Conservation (phyloP, 306 rosid genomes). For the Quercus bicolor region DNA sequence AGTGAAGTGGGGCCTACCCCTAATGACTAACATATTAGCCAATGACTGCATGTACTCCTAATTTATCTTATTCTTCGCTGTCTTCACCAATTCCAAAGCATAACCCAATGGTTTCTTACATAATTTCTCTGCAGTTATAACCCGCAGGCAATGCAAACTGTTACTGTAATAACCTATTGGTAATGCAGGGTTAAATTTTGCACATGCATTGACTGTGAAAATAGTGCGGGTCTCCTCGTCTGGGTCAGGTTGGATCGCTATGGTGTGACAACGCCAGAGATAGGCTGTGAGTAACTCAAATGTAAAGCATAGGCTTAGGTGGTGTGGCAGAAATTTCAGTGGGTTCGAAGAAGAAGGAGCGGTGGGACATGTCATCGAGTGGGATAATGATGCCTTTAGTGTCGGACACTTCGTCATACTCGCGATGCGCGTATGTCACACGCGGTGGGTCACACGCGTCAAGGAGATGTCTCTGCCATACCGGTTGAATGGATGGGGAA, state of each 20-base stretch:
- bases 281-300: constrained; percentile 28
- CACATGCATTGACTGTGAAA: neutral
- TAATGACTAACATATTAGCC: constrained; percentile 34
- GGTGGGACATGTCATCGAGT: neutral
- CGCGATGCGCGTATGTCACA: constrained; percentile 13
- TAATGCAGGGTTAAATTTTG: neutral
- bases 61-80: constrained; percentile 1
- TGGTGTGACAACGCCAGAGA: constrained; percentile 23
- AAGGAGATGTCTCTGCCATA: constrained; percentile 31
- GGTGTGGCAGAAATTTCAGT: constrained; percentile 9
- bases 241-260: neutral
- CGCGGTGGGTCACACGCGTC: constrained; percentile 22
- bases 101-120: constrained; percentile 7
- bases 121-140: neutral
- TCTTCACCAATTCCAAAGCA: constrained; percentile 28
- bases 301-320: constrained; percentile 5
- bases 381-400: neutral
- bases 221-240: neutral
- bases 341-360: constrained; percentile 20
- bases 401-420: constrained; percentile 8
- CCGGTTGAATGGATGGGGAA: constrained; percentile 16
- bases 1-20: constrained; percentile 14
- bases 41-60: constrained; percentile 44
- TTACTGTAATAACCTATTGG: constrained; percentile 31
- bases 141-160: neutral